phyloP scores from a whole-genome alignment of 352 stramenopile species.

The Phytophthora crassamura region DNA sequence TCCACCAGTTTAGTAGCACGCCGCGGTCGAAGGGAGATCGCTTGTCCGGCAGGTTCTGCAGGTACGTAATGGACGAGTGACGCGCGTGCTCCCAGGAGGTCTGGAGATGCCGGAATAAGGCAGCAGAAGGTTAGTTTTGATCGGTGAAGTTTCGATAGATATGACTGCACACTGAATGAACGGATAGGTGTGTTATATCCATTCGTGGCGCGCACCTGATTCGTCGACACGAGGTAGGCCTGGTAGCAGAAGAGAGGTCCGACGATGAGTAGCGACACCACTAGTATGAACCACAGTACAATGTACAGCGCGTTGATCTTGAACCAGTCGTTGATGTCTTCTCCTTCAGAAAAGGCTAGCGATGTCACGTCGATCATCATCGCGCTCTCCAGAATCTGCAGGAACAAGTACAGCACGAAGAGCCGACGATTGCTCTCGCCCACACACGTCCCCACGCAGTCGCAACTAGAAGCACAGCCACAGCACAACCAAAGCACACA shows the following conservation, averaged over 20 bases:
- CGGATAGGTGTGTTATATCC: not conserved
- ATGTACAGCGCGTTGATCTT: slow-evolving; percentile 71
- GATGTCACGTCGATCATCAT: slow-evolving; percentile 59
- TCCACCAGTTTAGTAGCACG: slow-evolving; percentile 63
- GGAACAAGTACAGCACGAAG: slow-evolving; percentile 72
- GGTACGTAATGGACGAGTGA: slow-evolving; percentile 75
- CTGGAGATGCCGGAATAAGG: slow-evolving; percentile 28
- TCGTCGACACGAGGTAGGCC: slow-evolving; percentile 70
- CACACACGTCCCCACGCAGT: slow-evolving; percentile 80
- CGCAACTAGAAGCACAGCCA: slow-evolving; percentile 49
- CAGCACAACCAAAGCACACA: not conserved
- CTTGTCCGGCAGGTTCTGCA: slow-evolving; percentile 63
- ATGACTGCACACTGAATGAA: not conserved
- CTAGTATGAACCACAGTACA: slow-evolving; percentile 62
- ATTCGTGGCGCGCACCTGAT: slow-evolving; percentile 38
- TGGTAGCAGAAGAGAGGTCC: slow-evolving; percentile 76
- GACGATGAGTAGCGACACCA: slow-evolving; percentile 67
- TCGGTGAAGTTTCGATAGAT: not conserved
- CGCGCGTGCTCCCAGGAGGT: slow-evolving; percentile 83
- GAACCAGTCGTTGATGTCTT: slow-evolving; percentile 77
- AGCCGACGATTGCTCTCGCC: slow-evolving; percentile 70
- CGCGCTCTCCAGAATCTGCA: slow-evolving; percentile 61
- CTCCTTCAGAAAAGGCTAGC: slow-evolving; percentile 58
- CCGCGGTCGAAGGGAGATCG: slow-evolving; percentile 73
- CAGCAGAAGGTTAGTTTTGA: not conserved